Base-by-base conservation (phyloP, 352 stramenopile species). In the Thraustochytrium striatum region DNA sequence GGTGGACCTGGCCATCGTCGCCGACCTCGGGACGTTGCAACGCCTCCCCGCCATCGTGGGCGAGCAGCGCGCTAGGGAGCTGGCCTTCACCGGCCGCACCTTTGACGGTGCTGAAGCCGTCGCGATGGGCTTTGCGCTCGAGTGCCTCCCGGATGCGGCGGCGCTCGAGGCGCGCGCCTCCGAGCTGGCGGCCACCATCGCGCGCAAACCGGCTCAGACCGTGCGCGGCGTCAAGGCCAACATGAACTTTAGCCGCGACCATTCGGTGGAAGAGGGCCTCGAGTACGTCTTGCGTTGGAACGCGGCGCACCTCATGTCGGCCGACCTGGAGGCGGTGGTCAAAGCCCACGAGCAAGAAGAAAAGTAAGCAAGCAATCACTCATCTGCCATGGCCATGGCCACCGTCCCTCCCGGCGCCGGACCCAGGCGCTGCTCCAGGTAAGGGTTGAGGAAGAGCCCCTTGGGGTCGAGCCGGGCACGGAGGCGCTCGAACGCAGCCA, bases 251-350 rank as follows among this genome's bases (percentile, higher is more conserved):
- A 87, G 82, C 58, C 61, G 88, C 30, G 87, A 91, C 81, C 87
- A 90, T 84, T 80, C 78, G 55, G 85, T 91, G 32, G 47, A 75
- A 13, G 86, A 91, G 69, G 86, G 87, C 19, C 61, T 92, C 30
- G 82, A 91, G 39, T 88, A 90, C 50, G 81, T 90, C 55, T 82
- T 87, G 28, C 81, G 81, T 43, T 88, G 88, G 52, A 92, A 92
- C 82, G 82, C 83, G 21, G 55, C 85, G 0, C 84, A 92, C 57
- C 84, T 95, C 19, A 88, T 93, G 83, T 94, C 89, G 44, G 88
- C 93, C 44, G 91, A 95, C 80, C 83, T 95, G 55, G 84, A 86
- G 21, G 83, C 88, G 78, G 90, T n/a, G n/a, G n/a, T n/a, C n/a
- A n/a, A n/a, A n/a, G n/a, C n/a, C n/a, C n/a, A n/a, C n/a, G n/a